A percentile compares a stretch with the other conserved stretches of the same genome.
phyloP scores from a whole-genome alignment of 1,139 yeast genomes.

The Sporopachydermia cereana region DNA sequence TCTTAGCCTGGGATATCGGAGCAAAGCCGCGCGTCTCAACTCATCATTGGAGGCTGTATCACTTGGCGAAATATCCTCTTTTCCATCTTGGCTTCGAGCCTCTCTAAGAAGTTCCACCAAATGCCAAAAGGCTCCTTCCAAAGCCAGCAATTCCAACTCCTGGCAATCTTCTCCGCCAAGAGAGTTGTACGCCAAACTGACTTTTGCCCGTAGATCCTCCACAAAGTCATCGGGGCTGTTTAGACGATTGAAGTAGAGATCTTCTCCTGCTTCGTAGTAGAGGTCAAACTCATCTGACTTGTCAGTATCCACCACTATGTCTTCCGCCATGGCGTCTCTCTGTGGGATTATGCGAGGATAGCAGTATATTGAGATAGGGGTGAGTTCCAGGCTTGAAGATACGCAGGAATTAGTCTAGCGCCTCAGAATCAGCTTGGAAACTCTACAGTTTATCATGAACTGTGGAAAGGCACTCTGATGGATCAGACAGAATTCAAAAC shows the following conservation, averaged over 20 bases:
- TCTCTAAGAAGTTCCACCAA: background rate
- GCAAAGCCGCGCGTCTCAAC: background rate
- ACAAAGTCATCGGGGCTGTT: background rate
- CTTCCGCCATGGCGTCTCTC: slow-evolving; percentile 1
- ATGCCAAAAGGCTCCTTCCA: background rate
- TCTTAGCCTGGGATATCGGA: background rate
- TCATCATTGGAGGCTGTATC: background rate
- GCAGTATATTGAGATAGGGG: too few species aligned
- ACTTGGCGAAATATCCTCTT: background rate
- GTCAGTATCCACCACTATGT: slow-evolving; percentile 2
- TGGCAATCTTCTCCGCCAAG: background rate
- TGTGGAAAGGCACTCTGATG: too few species aligned
- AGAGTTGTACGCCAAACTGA: slow-evolving; percentile 1
- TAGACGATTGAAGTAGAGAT: background rate
- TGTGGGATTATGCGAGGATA: too few species aligned
- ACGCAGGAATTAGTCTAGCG: too few species aligned
- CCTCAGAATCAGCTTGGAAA: too few species aligned
- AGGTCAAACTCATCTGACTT: slow-evolving; percentile 4
- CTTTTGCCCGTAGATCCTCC: slow-evolving; percentile 1
- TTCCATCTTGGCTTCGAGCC: background rate
- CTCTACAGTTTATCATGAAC: too few species aligned
- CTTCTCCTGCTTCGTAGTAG: slow-evolving; percentile 5
- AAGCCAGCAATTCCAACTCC: background rate
- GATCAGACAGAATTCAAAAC: too few species aligned
- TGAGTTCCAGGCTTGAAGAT: too few species aligned